Percentiles rank a stretch among this genome's conserved stretches.
Evolutionary conservation across 2,329 filamentous ascomycete species (phyloP).

Genomic region (Huntiella bhutanensis): DNA sequence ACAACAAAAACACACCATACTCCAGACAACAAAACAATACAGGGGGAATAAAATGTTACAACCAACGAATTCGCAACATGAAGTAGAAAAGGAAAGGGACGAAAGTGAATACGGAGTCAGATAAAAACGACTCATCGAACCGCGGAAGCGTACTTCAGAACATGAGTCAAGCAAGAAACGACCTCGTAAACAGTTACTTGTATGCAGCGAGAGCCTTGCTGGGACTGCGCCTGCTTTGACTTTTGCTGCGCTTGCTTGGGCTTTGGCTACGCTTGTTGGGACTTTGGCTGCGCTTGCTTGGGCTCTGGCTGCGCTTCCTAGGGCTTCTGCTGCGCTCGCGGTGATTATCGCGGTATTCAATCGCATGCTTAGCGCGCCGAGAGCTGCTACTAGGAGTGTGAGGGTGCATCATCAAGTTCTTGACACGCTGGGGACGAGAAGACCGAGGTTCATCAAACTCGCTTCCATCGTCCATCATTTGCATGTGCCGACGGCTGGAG

Average conservation of each 20-base stretch:
- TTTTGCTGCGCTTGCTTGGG: conserved; percentile 6
- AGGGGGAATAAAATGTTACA: no score
- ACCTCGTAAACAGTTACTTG: no score
- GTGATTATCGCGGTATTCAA: conserved; percentile 6
- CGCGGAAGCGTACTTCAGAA: no score
- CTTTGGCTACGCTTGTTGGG: conserved; percentile 9
- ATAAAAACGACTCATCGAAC: no score
- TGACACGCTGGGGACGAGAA: conserved; percentile 3
- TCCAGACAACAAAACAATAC: no score
- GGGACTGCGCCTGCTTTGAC: conserved; percentile 10
- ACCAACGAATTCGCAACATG: no score
- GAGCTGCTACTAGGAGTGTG: conserved; percentile 6
- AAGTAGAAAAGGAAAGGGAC: no score
- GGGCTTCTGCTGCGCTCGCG: conserved; percentile 10
- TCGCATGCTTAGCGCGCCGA: conserved; percentile 2
- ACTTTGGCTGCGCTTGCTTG: conserved; percentile 7
- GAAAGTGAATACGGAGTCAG: no score
- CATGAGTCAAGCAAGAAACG: no score
- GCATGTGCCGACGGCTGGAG: conserved; percentile 18
- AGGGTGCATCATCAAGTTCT: conserved; percentile 6
- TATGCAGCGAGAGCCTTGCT: not conserved
- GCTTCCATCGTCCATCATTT: conserved; percentile 6
- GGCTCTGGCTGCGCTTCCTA: conserved; percentile 8
- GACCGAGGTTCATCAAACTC: conserved; percentile 8
- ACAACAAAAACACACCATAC: no score